Conservation (phyloP, 2,329 filamentous ascomycete species). For the Scopulariopsis brevicaulis region DNA sequence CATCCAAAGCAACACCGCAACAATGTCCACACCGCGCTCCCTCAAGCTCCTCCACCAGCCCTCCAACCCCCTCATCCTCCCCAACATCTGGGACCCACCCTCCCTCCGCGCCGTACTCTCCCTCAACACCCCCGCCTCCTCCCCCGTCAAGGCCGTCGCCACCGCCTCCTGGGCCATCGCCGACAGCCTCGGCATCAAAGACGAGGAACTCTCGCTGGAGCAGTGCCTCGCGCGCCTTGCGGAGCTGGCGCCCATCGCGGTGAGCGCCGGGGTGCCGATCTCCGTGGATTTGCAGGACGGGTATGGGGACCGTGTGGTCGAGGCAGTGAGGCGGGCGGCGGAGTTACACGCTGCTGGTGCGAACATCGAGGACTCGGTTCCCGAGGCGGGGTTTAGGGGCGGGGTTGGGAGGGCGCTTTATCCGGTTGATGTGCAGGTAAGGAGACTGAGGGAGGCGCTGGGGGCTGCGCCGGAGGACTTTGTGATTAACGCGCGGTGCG, state of each 20-base stretch:
- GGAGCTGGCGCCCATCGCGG: conserved; percentile 29
- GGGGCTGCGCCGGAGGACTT: conserved; percentile 35
- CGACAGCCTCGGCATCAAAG: conserved; percentile 26
- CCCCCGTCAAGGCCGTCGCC: conserved; percentile 30
- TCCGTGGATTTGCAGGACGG: conserved; percentile 51
- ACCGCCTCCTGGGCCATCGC: conserved; percentile 41
- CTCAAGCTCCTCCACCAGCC: conserved; percentile 35
- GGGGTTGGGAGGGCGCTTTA: conserved; percentile 19
- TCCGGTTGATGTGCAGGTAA: conserved; percentile 30
- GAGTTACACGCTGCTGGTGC: conserved; percentile 40
- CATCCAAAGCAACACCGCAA: neutral
- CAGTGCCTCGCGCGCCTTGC: conserved; percentile 36
- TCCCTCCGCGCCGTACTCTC: conserved; percentile 32
- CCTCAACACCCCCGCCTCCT: conserved; percentile 20
- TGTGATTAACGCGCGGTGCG: conserved; percentile 45
- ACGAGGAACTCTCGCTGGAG: conserved; percentile 35
- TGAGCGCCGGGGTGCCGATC: conserved; percentile 30
- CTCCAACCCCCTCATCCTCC: conserved; percentile 36
- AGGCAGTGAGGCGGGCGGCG: conserved; percentile 32
- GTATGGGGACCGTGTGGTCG: conserved; percentile 34
- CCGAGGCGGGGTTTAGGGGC: conserved; percentile 20
- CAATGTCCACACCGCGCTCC: conserved; percentile 5
- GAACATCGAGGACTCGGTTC: conserved; percentile 45
- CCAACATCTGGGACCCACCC: conserved; percentile 43
- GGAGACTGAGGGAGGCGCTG: conserved; percentile 30